These are phyloP conservation scores for Craterostigma plantagineum DNA, from an alignment of 257 asterid species.

Conservation along the genomic window DNA sequence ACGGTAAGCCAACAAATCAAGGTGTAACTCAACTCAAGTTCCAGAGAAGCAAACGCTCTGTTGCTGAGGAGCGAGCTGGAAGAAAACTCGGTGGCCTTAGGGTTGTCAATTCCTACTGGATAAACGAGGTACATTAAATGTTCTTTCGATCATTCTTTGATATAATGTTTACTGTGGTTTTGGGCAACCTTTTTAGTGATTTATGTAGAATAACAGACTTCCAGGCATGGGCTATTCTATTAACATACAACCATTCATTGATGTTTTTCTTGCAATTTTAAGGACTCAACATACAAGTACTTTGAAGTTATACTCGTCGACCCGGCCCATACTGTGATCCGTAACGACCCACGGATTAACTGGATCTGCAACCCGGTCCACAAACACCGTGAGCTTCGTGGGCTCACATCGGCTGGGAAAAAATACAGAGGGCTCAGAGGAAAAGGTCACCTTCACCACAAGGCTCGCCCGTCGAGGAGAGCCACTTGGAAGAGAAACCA, in stretches of 20 bases:
- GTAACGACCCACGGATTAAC: conserved; percentile 20
- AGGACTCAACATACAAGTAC: conserved; percentile 21
- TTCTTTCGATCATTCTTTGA: background rate
- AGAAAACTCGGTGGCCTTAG: conserved; percentile 30
- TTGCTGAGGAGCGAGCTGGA: conserved; percentile 36
- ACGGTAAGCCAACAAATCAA: conserved; percentile 38
- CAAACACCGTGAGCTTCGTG: conserved; percentile 22
- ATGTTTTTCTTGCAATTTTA: background rate
- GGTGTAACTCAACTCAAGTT: conserved; percentile 32
- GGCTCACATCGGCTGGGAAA: conserved; percentile 23
- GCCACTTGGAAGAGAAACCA: conserved; percentile 29
- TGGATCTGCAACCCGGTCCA: conserved; percentile 25
- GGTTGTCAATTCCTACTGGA: conserved; percentile 34
- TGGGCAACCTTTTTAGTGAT: background rate
- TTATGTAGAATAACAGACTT: background rate
- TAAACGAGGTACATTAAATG: conserved; percentile 17
- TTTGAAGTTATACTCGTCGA: conserved; percentile 17
- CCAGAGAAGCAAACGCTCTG: conserved; percentile 34
- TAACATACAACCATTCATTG: background rate
- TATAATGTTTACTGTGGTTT: background rate
- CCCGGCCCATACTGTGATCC: conserved; percentile 16
- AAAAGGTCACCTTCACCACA: conserved; percentile 20
- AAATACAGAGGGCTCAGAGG: conserved; percentile 19
- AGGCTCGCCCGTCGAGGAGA: conserved; percentile 20
- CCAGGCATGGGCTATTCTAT: too few relatives aligned